These are phyloP conservation scores for Trametes cubensis DNA, from an alignment of 768 basidiomycete genomes.

Conservation along the genomic window DNA sequence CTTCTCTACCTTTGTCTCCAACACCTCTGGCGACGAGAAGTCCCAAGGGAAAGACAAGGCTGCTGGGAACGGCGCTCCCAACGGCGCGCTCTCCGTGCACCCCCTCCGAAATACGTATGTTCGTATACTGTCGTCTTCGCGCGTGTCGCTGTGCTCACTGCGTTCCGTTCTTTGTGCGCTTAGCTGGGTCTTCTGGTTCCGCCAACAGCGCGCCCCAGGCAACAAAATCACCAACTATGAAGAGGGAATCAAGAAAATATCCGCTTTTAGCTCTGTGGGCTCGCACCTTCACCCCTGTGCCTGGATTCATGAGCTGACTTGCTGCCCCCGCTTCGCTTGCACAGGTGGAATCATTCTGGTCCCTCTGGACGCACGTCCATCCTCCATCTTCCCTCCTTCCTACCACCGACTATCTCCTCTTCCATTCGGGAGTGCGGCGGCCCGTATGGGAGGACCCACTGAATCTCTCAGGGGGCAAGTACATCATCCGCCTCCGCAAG, in stretches of 20 bases:
- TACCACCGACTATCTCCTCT: slow-evolving; percentile 93
- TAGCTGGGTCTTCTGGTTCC: slow-evolving; percentile 93
- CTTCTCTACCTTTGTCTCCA: slow-evolving; percentile 65
- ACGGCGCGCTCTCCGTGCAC: slow-evolving; percentile 54
- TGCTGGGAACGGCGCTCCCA: slow-evolving; percentile 39
- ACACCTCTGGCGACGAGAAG: slow-evolving; percentile 46
- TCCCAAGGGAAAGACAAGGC: slow-evolving; percentile 45
- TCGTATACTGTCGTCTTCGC: slow-evolving; percentile 45
- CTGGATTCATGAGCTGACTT: background rate
- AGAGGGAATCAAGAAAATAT: slow-evolving; percentile 91
- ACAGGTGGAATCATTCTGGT: slow-evolving; percentile 95
- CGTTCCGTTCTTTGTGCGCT: background rate
- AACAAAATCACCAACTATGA: slow-evolving; percentile 91
- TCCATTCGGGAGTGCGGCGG: slow-evolving; percentile 80
- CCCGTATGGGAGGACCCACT: slow-evolving; percentile 97
- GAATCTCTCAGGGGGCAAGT: slow-evolving; percentile 87
- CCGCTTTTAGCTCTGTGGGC: slow-evolving; percentile 84
- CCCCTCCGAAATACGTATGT: slow-evolving; percentile 89
- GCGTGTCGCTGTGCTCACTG: slow-evolving; percentile 25
- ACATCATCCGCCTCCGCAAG: slow-evolving; percentile 92
- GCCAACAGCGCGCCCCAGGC: slow-evolving; percentile 86
- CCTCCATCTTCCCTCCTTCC: slow-evolving; percentile 83
- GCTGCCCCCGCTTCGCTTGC: background rate
- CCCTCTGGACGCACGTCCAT: slow-evolving; percentile 88
- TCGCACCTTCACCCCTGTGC: slow-evolving; percentile 2